Evolutionary conservation across 148 eudicot species (phyloP).

Genomic region (Agrostemma githago): DNA sequence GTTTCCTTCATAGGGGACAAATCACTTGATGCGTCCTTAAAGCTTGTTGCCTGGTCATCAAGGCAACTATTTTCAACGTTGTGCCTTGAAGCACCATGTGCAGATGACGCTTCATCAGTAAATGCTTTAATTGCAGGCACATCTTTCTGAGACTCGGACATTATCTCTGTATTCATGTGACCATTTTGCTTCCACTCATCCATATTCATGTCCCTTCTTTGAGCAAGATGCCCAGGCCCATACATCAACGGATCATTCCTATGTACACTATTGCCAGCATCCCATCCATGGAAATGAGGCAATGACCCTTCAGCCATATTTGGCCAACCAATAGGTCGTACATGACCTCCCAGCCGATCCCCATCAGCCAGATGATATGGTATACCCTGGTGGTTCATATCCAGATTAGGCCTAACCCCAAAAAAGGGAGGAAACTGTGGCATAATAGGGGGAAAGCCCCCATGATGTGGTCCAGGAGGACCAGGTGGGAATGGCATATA

Average conservation of each 20-base stretch:
- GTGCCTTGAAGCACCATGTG: conserved; percentile 36
- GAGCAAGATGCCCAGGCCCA: conserved; percentile 39
- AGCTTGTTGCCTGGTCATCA: conserved; percentile 36
- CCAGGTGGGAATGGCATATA: conserved; percentile 72
- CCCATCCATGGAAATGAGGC: conserved; percentile 68
- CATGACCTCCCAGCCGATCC: conserved; percentile 63
- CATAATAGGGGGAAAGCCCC: conserved; percentile 65
- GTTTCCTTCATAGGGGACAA: conserved; percentile 35
- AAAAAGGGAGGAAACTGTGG: conserved; percentile 73
- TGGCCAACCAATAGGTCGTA: conserved; percentile 71
- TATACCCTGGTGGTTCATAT: conserved; percentile 57
- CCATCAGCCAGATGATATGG: conserved; percentile 73
- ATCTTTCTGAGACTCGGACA: conserved; percentile 45
- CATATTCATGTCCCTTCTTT: conserved; percentile 54
- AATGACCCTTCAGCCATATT: conserved; percentile 52
- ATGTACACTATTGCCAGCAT: conserved; percentile 55
- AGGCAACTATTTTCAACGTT: conserved; percentile 34
- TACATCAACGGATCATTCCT: conserved; percentile 61
- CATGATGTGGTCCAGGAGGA: conserved; percentile 65
- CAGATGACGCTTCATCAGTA: conserved; percentile 46
- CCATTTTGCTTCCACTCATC: conserved; percentile 63
- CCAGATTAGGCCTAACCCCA: conserved; percentile 72
- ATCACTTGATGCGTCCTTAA: conserved; percentile 33
- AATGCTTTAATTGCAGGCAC: conserved; percentile 27
- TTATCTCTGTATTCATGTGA: conserved; percentile 36